Conservation (phyloP, 257 asterid genomes). For the Ilex asprella region DNA sequence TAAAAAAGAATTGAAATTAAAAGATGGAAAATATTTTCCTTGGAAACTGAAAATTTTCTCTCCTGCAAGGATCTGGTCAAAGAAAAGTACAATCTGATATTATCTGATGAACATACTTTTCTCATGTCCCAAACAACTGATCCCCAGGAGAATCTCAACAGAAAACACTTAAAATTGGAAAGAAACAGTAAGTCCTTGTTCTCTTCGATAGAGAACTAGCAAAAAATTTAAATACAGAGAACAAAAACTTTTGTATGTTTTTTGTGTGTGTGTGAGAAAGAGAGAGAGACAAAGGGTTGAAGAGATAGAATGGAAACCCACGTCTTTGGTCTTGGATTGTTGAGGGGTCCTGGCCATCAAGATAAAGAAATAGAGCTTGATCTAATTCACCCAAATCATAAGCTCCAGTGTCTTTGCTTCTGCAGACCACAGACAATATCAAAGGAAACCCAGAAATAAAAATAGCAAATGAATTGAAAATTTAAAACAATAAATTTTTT, state of each 20-base stretch:
- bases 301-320: constrained; percentile 12
- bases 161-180: constrained; percentile 1
- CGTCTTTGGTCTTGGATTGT: constrained; percentile 50
- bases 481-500: neutral
- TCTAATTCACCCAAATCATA: constrained; percentile 82
- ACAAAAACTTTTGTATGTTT: neutral
- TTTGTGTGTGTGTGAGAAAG: neutral
- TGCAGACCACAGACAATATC: constrained; percentile 17
- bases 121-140: constrained; percentile 17
- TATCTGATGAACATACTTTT: constrained; percentile 26
- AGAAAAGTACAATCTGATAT: constrained; percentile 34
- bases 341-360: constrained; percentile 62
- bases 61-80: constrained; percentile 46
- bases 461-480: neutral
- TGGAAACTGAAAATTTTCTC: neutral
- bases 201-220: neutral
- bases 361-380: constrained; percentile 67
- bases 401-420: constrained; percentile 57
- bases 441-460: neutral
- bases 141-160: constrained; percentile 34
- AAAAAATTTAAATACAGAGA: neutral
- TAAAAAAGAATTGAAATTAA: constrained; percentile 19
- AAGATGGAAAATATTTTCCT: constrained; percentile 4
- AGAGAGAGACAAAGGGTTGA: too few relatives aligned
- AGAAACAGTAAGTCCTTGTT: neutral